phyloP scores from a whole-genome alignment of 2,329 filamentous ascomycete species.

The Lachnellula subtilissima region DNA sequence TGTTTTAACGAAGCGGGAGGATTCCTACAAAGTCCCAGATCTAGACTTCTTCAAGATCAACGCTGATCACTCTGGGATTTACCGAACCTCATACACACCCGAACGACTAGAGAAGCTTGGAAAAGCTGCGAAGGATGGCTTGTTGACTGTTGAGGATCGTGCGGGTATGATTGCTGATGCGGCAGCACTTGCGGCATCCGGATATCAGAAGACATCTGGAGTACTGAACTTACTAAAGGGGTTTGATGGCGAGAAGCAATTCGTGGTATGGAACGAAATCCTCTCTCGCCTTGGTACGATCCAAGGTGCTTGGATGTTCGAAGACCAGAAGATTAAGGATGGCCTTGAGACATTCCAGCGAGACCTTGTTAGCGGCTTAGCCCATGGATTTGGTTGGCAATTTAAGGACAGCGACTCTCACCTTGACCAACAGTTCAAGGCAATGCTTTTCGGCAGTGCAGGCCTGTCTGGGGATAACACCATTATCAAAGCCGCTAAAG shows the following conservation, averaged over 20 bases:
- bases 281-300: conserved; percentile 72
- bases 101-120: conserved; percentile 84
- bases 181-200: conserved; percentile 80
- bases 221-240: conserved; percentile 79
- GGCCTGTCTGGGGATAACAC: conserved; percentile 75
- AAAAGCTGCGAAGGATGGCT: conserved; percentile 72
- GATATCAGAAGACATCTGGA: conserved; percentile 90
- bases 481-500: conserved; percentile 74
- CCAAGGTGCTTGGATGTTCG: conserved; percentile 82
- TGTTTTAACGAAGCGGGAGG: conserved; percentile 66
- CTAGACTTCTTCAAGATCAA: conserved; percentile 95
- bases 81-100: conserved; percentile 81
- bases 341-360: conserved; percentile 80
- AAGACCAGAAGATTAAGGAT: conserved; percentile 67
- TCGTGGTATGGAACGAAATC: conserved; percentile 94
- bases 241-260: conserved; percentile 80
- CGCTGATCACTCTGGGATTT: conserved; percentile 88
- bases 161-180: conserved; percentile 94
- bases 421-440: conserved; percentile 91
- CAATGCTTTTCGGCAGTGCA: conserved; percentile 78
- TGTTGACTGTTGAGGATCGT: conserved; percentile 82
- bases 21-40: conserved; percentile 69
- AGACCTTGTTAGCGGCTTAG: conserved; percentile 70
- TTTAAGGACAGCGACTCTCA: conserved; percentile 84
- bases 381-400: conserved; percentile 82